phyloP scores from a whole-genome alignment of 164 flowering plant species.

The Nymphaea colorata region DNA sequence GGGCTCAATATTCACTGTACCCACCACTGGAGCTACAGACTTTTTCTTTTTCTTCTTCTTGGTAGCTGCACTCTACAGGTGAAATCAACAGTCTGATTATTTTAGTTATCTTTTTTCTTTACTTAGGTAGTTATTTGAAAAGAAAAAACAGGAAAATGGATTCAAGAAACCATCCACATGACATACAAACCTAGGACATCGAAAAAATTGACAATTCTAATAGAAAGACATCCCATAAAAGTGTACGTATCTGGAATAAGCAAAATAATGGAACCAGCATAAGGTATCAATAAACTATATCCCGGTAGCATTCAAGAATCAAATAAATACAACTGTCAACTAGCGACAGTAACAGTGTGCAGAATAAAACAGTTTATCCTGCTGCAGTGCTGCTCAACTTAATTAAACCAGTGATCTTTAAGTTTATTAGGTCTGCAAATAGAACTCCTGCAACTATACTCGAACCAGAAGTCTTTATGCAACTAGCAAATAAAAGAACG shows the following conservation, averaged over 20 bases:
- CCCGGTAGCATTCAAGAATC: not conserved
- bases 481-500: too few species aligned
- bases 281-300: not conserved
- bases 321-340: not conserved
- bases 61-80: not conserved
- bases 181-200: too few species aligned
- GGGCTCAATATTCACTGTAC: slow-evolving; percentile 2
- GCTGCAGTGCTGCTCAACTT: too few species aligned
- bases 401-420: too few species aligned
- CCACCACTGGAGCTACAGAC: slow-evolving; percentile 1
- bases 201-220: too few species aligned
- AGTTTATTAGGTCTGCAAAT: too few species aligned
- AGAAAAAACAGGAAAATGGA: not conserved
- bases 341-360: not conserved
- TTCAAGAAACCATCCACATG: not conserved
- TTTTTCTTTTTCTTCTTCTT: slow-evolving; percentile 4
- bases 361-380: not conserved
- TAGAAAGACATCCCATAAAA: not conserved
- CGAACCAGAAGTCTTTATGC: too few species aligned
- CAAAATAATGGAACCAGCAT: not conserved
- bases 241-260: not conserved
- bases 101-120: too few species aligned
- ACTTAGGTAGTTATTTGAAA: not conserved
- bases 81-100: not conserved
- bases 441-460: too few species aligned